Evolutionary conservation across 108 stramenopile species (phyloP), one percentile per base, ranked within the genome.

Genomic region (Pelagomonas calceolata): DNA sequence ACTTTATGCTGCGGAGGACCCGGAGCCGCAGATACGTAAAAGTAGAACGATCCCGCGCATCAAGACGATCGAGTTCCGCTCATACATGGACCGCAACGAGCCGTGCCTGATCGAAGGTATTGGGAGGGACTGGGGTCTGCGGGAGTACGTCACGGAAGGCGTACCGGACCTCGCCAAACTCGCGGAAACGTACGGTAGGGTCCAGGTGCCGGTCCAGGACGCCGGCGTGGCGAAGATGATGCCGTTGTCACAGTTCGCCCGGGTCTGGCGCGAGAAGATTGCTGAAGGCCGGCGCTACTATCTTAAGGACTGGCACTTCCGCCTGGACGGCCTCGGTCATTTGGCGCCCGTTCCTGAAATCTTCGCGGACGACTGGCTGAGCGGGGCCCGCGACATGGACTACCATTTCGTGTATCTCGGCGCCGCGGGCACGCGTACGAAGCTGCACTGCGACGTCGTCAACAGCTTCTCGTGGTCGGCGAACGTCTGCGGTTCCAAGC

Each of bases 361-460:
- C 63, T 71, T 71, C 64, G 31, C 26, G 34, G 34, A 34, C 32
- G 70, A 71, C 70, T 71, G 70, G 70, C 64, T 71, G 4, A 64
- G 83, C 60, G 76, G 75, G 26, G 71, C 71, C 16, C 78, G 79
- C 36, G 39, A 71, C 18, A 86, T 86, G 64, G 92, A 93, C 63
- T 94, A 87, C 81, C 78, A 78, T 51, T 94, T 94, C 68, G 84
- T 87, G 17, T 94, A 94, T 67, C 90, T 89, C 88, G 93, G 93
- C 33, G 89, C 91, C 0, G 33, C 64, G 9, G 78, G 69, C 39
- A 87, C 90, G 0, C 63, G 30, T 18, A 94, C 93, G 0, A 63
- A 70, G 7, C 63, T 88, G 39, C 93, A 94, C 73, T 84, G 89
- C 4, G 93, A 94, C 83, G 93, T 94, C 10, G 68, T 91, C 36